Evolutionary conservation across 2,329 filamentous ascomycete species (phyloP), one percentile per base, ranked within the genome.

Genomic region (Talaromyces sp.): DNA sequence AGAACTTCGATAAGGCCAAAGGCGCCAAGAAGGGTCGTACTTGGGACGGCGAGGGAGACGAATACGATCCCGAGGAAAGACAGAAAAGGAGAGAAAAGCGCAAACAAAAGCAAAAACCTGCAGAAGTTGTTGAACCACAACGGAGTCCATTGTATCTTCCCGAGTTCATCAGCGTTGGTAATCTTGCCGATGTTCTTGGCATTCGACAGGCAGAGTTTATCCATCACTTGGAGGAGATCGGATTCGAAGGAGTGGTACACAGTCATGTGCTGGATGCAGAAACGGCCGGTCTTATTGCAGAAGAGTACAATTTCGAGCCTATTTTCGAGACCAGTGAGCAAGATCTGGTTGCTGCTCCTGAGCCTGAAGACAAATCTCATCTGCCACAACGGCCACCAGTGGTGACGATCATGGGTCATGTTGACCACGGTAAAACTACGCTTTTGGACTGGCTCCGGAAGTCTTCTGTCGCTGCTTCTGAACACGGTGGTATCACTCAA

Each of bases 361-460:
- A 84, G 29, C 86, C 87, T 8, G 88, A 88, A 72, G 91, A 94
- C 75, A 85, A 82, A 58, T 87, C 90, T 0, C 71, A 77, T 15
- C 78, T 97, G 7, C 92, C 93, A 1, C 78, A 82, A 38, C 87
- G 96, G 17, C 94, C 95, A 7, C 96, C 95, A 0, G 92, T 99
- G 40, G 93, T 99, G 45, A 98, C 96, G 0, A 99, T 99, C 73
- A 99, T 99, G 96, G 95, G 95, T 2, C 95, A 99, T 70, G 95
- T 99, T 71, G 96, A 99, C 75, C 95, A 99, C 76, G 95, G 95
- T 63, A 99, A 99, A 81, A 99, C 95, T 0, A 99, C 96, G 0
- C 88, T 99, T 49, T 83, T 99, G 10, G 95, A 99, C 75, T 98
- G 89, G 80, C 83, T 99, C 53, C 91, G 95, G 43, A 96, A 97